These are phyloP conservation scores for Russula virescens DNA, from an alignment of 768 basidiomycete species.

Conservation along the genomic window DNA sequence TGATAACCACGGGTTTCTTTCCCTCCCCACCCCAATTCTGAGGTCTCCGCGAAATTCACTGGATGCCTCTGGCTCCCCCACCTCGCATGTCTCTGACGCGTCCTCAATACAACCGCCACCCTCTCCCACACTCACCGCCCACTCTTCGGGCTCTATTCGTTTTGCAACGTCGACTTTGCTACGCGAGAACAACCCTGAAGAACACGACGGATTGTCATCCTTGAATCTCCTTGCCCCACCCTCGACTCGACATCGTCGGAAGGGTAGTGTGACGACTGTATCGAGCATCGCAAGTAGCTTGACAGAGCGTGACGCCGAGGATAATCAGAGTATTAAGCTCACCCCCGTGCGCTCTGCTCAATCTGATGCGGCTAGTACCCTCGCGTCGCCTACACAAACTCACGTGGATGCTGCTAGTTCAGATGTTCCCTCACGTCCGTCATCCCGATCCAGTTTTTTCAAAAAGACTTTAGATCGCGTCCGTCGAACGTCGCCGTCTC, in stretches of 20 bases:
- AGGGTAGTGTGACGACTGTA: conserved; percentile 52
- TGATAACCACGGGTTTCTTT: conserved; percentile 13
- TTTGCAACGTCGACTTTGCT: conserved; percentile 52
- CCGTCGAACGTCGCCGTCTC: conserved; percentile 17
- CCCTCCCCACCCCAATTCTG: conserved; percentile 16
- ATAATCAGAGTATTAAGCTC: conserved; percentile 19
- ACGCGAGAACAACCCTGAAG: conserved; percentile 65
- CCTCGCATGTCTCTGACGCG: conserved; percentile 36
- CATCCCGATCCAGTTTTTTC: conserved; percentile 25
- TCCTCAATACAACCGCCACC: conserved; percentile 45
- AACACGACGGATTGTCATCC: conserved; percentile 46
- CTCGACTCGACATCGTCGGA: conserved; percentile 42
- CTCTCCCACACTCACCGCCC: conserved; percentile 67
- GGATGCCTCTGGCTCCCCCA: conserved; percentile 30
- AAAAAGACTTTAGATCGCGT: conserved; percentile 13
- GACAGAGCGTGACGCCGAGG: conserved; percentile 29
- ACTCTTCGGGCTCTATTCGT: conserved; percentile 48
- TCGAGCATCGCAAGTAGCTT: conserved; percentile 48
- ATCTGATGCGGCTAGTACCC: conserved; percentile 32
- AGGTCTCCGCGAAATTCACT: conserved; percentile 29
- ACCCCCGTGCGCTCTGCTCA: conserved; percentile 26
- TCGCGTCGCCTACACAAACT: conserved; percentile 35
- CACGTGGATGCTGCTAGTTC: conserved; percentile 37
- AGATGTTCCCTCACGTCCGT: conserved; percentile 25
- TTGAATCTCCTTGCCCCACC: conserved; percentile 44